Percentiles rank a stretch among this genome's conserved stretches.
phyloP scores from a whole-genome alignment of 2,329 filamentous ascomycete genomes.

The Zalaria sp. region DNA sequence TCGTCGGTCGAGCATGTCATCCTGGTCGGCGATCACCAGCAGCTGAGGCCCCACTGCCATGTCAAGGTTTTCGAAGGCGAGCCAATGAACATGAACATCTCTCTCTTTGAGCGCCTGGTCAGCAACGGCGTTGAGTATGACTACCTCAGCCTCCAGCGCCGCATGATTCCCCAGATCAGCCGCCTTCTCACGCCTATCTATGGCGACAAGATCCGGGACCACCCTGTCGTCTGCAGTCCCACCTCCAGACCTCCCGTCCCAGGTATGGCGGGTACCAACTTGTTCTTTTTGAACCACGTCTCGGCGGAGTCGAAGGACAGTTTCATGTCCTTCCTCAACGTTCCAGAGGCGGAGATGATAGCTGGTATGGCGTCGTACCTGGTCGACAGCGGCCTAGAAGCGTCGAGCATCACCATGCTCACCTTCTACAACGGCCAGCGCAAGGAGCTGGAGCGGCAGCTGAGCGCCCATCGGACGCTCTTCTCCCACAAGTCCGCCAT shows the following conservation, averaged over 20 bases:
- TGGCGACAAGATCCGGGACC: conserved; percentile 39
- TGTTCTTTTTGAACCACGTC: conserved; percentile 49
- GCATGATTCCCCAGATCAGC: conserved; percentile 58
- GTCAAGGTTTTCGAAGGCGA: conserved; percentile 42
- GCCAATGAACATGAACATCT: conserved; percentile 56
- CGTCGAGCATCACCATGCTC: conserved; percentile 57
- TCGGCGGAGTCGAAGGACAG: conserved; percentile 52
- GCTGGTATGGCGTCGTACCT: conserved; percentile 60
- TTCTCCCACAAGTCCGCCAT: conserved; percentile 17
- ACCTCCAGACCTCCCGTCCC: conserved; percentile 36
- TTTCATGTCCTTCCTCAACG: conserved; percentile 54
- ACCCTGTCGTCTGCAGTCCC: conserved; percentile 35
- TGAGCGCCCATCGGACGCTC: background rate
- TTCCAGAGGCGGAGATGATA: conserved; percentile 62
- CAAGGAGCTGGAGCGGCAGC: conserved; percentile 37
- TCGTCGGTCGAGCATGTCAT: conserved; percentile 50
- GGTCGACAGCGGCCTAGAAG: conserved; percentile 46
- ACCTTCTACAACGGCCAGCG: conserved; percentile 84
- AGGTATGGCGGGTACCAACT: conserved; percentile 48
- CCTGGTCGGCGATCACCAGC: conserved; percentile 67
- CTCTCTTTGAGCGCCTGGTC: conserved; percentile 70
- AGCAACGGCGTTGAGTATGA: conserved; percentile 48
- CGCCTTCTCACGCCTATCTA: conserved; percentile 50
- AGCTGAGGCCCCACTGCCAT: conserved; percentile 57
- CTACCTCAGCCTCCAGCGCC: conserved; percentile 53